Base-by-base conservation (phyloP, 306 rosid genomes). In the Cucurbita ficifolia region DNA sequence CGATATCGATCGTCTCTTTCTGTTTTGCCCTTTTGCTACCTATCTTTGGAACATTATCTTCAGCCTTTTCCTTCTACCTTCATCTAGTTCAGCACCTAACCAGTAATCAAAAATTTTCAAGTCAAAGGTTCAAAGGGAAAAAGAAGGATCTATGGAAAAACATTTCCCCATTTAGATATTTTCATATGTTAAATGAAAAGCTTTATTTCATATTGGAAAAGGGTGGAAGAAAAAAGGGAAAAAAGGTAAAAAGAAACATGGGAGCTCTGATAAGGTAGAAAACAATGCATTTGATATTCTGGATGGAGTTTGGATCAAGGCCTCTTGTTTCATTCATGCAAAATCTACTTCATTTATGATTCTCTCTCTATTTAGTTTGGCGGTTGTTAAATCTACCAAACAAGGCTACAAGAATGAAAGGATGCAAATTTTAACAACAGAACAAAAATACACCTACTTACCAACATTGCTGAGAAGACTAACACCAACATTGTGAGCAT, bases 401-500 rank as follows among this genome's bases (percentile, higher is more conserved):
- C 72, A 16, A 67, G 39, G 38, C 39, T 50, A 4, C 29, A 48
- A 58, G 38, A 74, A 35, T 4, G 42, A 19, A 72, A 72, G 50
- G 50, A 36, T 35, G 17, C 46, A 52, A 29, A 38, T 35, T 50
- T 11, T 35, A 71, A 50, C 29, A 8, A 36, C 62, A 10, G 42
- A 54, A 18, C 48, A 52, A 72, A 38, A 35, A 33, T 39, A 75
- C 6, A 53, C 63, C 54, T 78, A 35, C 97, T 84, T 80, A 90
- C 99, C 99, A 81, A 94, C 96, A n/a, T 77, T 89, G 87, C 86
- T 82, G 77, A 94, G 92, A 81, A 94, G 97, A 86, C 99, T 94
- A 79, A 91, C 99, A 14, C 99, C 99, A 78, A 94, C 99, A 80
- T 94, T 94, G 83, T 94, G 99, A 43, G 99, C 99, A 76, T 94